Conservation (phyloP, 2,329 filamentous ascomycete species). For the Fusarium caatingaense region DNA sequence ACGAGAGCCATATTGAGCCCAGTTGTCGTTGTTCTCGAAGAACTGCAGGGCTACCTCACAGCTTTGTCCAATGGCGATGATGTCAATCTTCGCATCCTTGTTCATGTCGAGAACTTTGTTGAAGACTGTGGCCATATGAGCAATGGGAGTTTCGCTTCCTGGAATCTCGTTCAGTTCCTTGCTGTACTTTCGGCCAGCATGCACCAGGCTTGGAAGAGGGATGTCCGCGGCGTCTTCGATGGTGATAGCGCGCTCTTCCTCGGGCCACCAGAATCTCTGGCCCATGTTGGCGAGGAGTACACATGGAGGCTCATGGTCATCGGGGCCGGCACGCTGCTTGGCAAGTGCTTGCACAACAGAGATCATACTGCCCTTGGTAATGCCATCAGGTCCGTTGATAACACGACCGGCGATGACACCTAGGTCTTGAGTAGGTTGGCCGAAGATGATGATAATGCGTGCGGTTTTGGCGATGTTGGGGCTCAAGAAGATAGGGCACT, state of each 20-base stretch:
- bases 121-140: slow-evolving; percentile 77
- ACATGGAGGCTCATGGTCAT: slow-evolving; percentile 59
- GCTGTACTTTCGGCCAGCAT: slow-evolving; percentile 64
- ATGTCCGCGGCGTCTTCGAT: slow-evolving; percentile 66
- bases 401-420: slow-evolving; percentile 80
- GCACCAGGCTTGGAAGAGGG: slow-evolving; percentile 72
- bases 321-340: slow-evolving; percentile 49
- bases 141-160: slow-evolving; percentile 64
- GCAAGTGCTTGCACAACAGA: slow-evolving; percentile 66
- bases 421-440: slow-evolving; percentile 77
- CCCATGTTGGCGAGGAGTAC: slow-evolving; percentile 83
- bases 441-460: slow-evolving; percentile 79
- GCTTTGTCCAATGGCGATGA: slow-evolving; percentile 78
- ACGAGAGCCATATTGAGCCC: slow-evolving; percentile 56
- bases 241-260: slow-evolving; percentile 69
- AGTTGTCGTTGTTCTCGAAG: slow-evolving; percentile 66
- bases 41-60: slow-evolving; percentile 68
- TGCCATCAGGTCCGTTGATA: slow-evolving; percentile 70
- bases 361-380: slow-evolving; percentile 77
- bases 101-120: slow-evolving; percentile 66
- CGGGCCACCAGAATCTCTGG: slow-evolving; percentile 80
- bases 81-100: slow-evolving; percentile 67
- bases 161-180: slow-evolving; percentile 69
- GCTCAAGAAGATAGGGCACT: slow-evolving; percentile 74
- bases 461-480: slow-evolving; percentile 64